Conservation (phyloP, 352 stramenopile species). For the Phytophthora tentaculata region DNA sequence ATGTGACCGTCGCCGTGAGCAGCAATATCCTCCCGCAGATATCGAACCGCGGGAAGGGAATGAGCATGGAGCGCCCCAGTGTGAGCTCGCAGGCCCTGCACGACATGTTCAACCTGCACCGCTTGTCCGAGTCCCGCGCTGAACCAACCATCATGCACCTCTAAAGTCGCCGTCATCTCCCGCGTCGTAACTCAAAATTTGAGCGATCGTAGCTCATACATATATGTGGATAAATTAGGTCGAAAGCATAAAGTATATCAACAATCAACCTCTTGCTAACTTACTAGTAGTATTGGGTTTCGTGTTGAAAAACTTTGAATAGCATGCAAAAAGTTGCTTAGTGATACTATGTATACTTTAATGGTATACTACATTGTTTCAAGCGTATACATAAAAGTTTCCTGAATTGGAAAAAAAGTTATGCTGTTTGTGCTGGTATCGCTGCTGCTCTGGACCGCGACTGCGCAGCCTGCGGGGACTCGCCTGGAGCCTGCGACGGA, state of each 20-base stretch:
- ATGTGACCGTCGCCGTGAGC: conserved; percentile 13
- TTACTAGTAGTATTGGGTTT: not conserved
- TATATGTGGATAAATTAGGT: conserved; percentile 1
- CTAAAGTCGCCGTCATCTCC: too few relatives aligned
- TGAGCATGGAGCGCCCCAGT: conserved; percentile 1
- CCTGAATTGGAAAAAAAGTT: not conserved
- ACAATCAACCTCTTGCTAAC: conserved; percentile 1
- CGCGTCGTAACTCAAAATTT: conserved; percentile 2
- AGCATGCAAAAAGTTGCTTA: not conserved
- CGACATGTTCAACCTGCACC: conserved; percentile 34
- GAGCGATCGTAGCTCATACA: conserved; percentile 8
- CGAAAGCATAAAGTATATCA: conserved; percentile 5
- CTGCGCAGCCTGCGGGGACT: conserved; percentile 4
- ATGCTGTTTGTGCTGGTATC: conserved; percentile 16
- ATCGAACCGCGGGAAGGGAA: not conserved
- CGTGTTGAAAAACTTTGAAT: not conserved
- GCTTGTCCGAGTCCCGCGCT: conserved; percentile 11
- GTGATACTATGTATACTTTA: too few relatives aligned
- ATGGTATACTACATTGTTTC: not conserved
- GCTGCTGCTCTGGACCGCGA: conserved; percentile 19
- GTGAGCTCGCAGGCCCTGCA: conserved; percentile 31
- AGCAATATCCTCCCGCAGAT: conserved; percentile 8
- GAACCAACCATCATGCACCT: conserved; percentile 12
- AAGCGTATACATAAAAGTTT: not conserved
- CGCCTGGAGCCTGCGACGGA: conserved; percentile 14